Evolutionary conservation across 1,284 basidiomycete species (phyloP), one percentile per base, ranked within the genome.

Genomic region (Gomphus sp.): DNA sequence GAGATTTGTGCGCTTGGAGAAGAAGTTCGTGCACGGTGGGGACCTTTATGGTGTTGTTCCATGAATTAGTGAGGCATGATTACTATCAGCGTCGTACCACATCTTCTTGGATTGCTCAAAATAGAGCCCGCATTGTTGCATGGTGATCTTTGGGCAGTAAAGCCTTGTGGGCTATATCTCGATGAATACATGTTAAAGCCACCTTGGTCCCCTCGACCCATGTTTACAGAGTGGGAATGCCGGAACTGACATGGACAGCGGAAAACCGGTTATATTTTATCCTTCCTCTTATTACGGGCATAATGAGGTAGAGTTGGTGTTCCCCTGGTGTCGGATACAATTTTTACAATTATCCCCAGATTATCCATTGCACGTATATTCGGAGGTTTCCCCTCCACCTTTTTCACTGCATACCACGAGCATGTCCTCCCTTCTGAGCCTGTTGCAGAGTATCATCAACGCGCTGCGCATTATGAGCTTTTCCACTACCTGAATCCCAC

Each of bases 91-190:
- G 86, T 88, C 6, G 84, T 93, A 62, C 89, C 91, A 0, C 79
- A 82, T 60, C 74, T 94, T 7, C 77, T 95, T 44, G 75, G 79
- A 9, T 70, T 80, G 0, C 69, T 87, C 41, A 73, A 76, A 1
- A 78, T 92, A 9, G 70, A 82, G 54, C 91, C 92, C 2, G 89
- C 89, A 1, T 78, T 93, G 22, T 72, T 92, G 4, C 92, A 95
- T 65, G 92, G 92, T 2, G 92, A 94, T 70, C 76, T 94, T 49
- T 95, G 92, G 91, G 87, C 67, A 63, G 76, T 66, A 59, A 45
- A 28, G 16, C 14, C 41, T 36, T 36, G 11, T 6, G 34, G 34
- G 34, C 34, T 36, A 7, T 11, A 36, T 6, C 34, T 36, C 7
- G 72, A 72, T 45, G 67, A 66, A 10, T 34, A 48, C 6, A 9